Evolutionary conservation across 2,329 filamentous ascomycete species (phyloP).

Genomic region (Penicillium sp.): DNA sequence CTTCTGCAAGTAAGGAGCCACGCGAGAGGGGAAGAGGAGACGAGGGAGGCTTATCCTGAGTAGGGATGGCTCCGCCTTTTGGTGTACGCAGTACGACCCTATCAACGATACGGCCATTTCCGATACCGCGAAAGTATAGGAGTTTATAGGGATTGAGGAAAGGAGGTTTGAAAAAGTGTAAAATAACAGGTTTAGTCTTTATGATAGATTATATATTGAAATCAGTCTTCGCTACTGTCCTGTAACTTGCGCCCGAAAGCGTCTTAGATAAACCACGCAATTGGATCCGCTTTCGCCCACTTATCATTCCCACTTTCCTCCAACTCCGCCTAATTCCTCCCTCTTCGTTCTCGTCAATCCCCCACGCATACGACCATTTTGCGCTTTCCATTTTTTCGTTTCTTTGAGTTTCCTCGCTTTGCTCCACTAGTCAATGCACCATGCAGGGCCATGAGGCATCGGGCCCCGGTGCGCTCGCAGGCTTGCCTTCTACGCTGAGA

Average conservation of each 20-base stretch:
- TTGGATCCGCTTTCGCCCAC: conserved; percentile 10
- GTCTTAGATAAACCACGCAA: conserved; percentile 25
- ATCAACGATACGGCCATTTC: conserved; percentile 3
- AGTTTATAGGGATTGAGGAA: not conserved
- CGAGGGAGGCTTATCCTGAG: conserved; percentile 16
- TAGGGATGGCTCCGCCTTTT: conserved; percentile 10
- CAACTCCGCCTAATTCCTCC: conserved; percentile 1
- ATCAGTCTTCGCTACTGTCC: not conserved
- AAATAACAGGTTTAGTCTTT: not conserved
- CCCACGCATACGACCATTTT: not conserved
- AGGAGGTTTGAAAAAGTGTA: not conserved
- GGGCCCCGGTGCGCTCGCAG: conserved; percentile 36
- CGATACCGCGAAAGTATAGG: not conserved
- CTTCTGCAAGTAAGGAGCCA: conserved; percentile 19
- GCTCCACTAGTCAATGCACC: conserved; percentile 33
- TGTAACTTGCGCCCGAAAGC: conserved; percentile 22
- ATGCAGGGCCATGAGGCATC: conserved; percentile 42
- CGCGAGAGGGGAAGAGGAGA: conserved; percentile 11
- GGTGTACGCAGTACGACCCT: not conserved
- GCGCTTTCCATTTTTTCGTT: not conserved
- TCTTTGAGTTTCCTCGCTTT: not conserved
- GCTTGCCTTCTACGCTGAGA: conserved; percentile 35
- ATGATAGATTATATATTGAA: not conserved
- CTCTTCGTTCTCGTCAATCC: not conserved
- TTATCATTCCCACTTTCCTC: conserved; percentile 14